Base-by-base conservation (phyloP, 495 filamentous ascomycete species). In the Hypoxylon subgilvum region DNA sequence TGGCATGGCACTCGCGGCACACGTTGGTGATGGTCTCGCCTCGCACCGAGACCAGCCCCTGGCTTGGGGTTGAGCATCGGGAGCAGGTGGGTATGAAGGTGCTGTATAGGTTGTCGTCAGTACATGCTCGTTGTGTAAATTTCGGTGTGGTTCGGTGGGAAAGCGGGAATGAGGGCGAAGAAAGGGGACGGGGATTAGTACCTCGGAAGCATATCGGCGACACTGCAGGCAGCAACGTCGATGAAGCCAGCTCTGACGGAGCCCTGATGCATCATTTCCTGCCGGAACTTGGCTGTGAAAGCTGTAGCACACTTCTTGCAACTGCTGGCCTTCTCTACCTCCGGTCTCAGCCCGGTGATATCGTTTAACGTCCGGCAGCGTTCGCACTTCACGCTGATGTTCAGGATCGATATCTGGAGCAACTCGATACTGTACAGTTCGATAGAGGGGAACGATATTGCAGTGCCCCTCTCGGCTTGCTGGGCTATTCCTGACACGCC, bases 341-440 rank as follows among this genome's bases (percentile, higher is more conserved):
- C 73, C 45, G 72, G 66, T 13, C 80, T 83, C 9, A 97, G 74
- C 22, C 84, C 85, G 32, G 81, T 82, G 14, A 92, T 73, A 54
- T 96, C 91, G 68, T 84, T 84, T 2, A 79, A 66, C 31, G 87
- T 88, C 70, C 90, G 94, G 78, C 92, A 97, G 31, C 91, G 83
- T 25, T 87, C 85, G 72, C 92, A 97, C 66, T 92, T 93, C 45
- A 94, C 73, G 0, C 81, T 87, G 49, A 95, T 76, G 34, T 79
- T 86, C n/a, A 95, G 75, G 9, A 81, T 75, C 0, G 79, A 69
- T 2, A 96, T 69, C 57, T 96, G 87, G 27, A 96, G 77, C 1
- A 96, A 74, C 65, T 96, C 90, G 49, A 96, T 87, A 38, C 87
- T 84, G 58, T 93, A 82, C 2, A 96, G 84, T 55, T 93, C 89